Base-by-base conservation (phyloP, 106 monocot species). In the Acorus gramineus region DNA sequence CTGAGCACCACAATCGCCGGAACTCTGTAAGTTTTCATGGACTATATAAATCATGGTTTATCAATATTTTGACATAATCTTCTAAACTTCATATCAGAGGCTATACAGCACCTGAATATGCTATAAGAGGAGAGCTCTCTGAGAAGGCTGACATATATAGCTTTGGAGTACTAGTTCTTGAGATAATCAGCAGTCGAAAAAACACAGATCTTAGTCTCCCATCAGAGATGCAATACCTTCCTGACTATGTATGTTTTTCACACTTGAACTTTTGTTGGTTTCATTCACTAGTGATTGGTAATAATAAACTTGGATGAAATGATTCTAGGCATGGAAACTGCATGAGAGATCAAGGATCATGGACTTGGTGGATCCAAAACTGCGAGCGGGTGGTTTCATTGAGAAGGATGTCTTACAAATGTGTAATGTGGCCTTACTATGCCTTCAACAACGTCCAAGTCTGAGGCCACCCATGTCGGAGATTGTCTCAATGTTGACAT, bases 101-200 rank as follows among this genome's bases (percentile, higher is more conserved):
- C 48, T 79, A 83, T 55, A 79, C 79, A 48, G 83, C 83, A 57
- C 83, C 83, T 68, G 83, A 83, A 62, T 83, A 83, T 66, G 83
- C 83, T 28, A 68, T 83, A 28, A 79, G 69, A 79, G 83, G 83
- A 8, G 83, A 83, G 68, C 61, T 83, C 47, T 76, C 79, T 13
- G 83, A 79, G 50, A 83, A 83, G 50, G 83, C 83, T 42, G 83
- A 83, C 61, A 83, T 79, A 8, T 83, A 83, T 49, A 83, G 83
- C 61, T 83, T 83, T 66, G 83, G 83, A 48, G 83, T 83, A 61
- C 83, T 83, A 14, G 57, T 50, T 4, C 79, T 83, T 2, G 83
- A 83, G 76, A 76, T 83, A 50, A 69, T 83, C 60, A 72, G 83
- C 42, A 58, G 64, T 44, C 67, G 83, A 59, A 79, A 57, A 61